Evolutionary conservation across 2,329 filamentous ascomycete species (phyloP), one percentile per base, ranked within the genome.

Genomic region (Aspergillus sp.): DNA sequence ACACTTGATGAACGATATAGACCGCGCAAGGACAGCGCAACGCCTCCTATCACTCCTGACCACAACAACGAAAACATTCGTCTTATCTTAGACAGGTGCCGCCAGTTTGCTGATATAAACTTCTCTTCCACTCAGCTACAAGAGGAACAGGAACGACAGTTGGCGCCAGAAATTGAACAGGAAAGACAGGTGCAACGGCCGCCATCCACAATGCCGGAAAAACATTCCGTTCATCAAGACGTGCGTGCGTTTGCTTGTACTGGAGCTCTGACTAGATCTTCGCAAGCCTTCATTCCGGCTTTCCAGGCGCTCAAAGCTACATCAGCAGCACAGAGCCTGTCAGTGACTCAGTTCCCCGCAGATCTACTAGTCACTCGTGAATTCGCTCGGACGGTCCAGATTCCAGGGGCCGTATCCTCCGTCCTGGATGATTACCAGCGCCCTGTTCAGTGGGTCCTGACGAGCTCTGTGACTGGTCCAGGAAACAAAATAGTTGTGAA

Each of bases 71-170:
- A 44, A 3, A 52, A 52, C 13, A 52, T 44, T 15, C 49, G 24
- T 8, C 39, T 34, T 13, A 77, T 79, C 49, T 42, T 53, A 11
- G 20, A 47, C 2, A 34, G 61, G 34, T 80, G 78, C 56, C 48
- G 59, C 1, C 67, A 78, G 11, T 78, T 80, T 53, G 68, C 66
- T 1, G 60, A 69, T 3, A 39, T 62, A 0, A 61, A 70, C 2
- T 64, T 78, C 24, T 61, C 68, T 1, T 64, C 74, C 0, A 73
- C 75, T 0, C 71, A 72, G 0, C 70, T 89, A 73, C 83, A 64
- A 15, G 62, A 90, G 63, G 88, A 91, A 56, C 86, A 90, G 61
- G 88, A 91, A 65, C 78, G 87, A 0, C 88, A 90, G 60, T 74
- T 91, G 0, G 78, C 84, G 0, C 85, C 85, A 0, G 87, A 91